Base-by-base conservation (phyloP, 768 basidiomycete genomes). In the Russula earlei region DNA sequence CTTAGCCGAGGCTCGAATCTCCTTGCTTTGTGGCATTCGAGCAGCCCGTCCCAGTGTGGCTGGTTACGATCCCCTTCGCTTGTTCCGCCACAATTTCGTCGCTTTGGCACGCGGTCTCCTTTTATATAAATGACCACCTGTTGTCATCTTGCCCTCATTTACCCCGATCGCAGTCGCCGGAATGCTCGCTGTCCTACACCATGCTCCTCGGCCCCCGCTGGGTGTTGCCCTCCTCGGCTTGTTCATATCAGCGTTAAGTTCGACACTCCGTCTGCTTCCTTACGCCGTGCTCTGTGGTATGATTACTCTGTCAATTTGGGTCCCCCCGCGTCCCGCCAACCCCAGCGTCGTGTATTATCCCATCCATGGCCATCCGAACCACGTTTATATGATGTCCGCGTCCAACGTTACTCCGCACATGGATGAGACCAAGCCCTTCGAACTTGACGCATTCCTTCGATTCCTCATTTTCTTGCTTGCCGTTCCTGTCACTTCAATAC, bases 161-260 rank as follows among this genome's bases (percentile, higher is more conserved):
- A 4, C 47, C 34, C 47, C 27, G 41, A 42, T 19, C 57, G 15
- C 41, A 33, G 36, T 44, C 25, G 27, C 29, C 33, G 34, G 33
- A 47, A 58, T 58, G 57, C 34, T 58, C 20, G 47, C 52, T 14
- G 57, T 49, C 42, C 47, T 58, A 46, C 33, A 25, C n/a, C 42
- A 41, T 31, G 20, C 47, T 31, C 47, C 52, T 17, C 47, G 29
- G 15, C 52, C 57, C 12, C 52, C 57, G 17, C 24, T 49, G 41
- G 57, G 57, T 25, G 52, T 58, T n/a, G 57, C 52, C 42, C 14
- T 54, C 25, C 27, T 58, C 29, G 52, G 47, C 27, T 20, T 58
- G 34, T 10, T 48, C n/a, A 49, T 58, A 37, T 19, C 34, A 17
- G 22, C 42, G 36, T 49, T 44, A 2, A 44, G 47, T 40, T 49